These are phyloP conservation scores for Myxozyma monticola DNA, from an alignment of 805 yeast genomes.

Conservation along the genomic window DNA sequence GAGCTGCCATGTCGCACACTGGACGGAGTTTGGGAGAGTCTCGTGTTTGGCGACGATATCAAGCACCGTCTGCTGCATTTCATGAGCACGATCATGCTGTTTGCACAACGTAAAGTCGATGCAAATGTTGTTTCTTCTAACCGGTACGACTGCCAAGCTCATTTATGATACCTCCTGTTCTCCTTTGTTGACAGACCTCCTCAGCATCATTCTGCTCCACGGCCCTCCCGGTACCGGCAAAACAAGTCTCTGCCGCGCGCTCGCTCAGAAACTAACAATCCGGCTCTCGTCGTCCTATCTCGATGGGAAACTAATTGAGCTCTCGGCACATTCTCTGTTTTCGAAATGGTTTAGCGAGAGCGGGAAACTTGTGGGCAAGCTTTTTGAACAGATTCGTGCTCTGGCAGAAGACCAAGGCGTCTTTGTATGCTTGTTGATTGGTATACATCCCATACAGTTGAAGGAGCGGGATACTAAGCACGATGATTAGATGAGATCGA, in stretches of 20 bases:
- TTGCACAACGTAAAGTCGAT: constrained; percentile 30
- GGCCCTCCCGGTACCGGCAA: constrained; percentile 54
- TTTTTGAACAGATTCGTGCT: constrained; percentile 42
- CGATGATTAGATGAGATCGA: constrained; percentile 45
- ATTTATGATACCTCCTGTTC: too few species aligned
- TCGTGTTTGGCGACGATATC: constrained; percentile 38
- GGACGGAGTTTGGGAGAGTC: constrained; percentile 42
- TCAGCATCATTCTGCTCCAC: constrained; percentile 38
- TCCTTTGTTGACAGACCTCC: not conserved
- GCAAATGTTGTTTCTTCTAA: constrained; percentile 22
- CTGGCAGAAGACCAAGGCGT: constrained; percentile 31
- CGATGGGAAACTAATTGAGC: constrained; percentile 43
- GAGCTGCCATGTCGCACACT: constrained; percentile 38
- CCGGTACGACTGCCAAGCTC: constrained; percentile 14
- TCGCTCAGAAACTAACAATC: constrained; percentile 46
- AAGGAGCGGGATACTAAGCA: too few species aligned
- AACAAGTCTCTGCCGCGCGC: constrained; percentile 45
- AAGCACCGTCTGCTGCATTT: constrained; percentile 40
- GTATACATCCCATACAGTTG: too few species aligned
- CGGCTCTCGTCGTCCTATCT: constrained; percentile 22
- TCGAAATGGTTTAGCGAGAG: constrained; percentile 52
- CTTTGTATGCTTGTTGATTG: constrained; percentile 43
- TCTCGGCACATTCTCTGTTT: constrained; percentile 47
- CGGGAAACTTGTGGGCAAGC: constrained; percentile 43
- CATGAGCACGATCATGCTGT: constrained; percentile 39